phyloP scores from a whole-genome alignment of 2,329 filamentous ascomycete species.

The Alternaria hordeiaustralica region DNA sequence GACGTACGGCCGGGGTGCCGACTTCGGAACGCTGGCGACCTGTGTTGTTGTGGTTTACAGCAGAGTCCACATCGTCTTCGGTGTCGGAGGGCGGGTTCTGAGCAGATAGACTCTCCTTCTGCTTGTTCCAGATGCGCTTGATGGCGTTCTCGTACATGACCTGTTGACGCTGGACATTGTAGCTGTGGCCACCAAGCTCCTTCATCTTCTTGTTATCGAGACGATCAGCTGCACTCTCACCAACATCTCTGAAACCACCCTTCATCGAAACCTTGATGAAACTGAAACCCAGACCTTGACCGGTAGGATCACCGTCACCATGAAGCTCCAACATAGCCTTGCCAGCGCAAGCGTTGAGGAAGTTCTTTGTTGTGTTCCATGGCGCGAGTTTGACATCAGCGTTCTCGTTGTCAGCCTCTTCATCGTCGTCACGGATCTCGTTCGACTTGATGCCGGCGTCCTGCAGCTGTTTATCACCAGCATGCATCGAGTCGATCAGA shows the following conservation, averaged over 20 bases:
- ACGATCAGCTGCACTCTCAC: slow-evolving; percentile 86
- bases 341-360: slow-evolving; percentile 88
- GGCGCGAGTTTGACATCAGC: slow-evolving; percentile 89
- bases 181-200: slow-evolving; percentile 84
- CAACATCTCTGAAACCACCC: slow-evolving; percentile 89
- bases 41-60: slow-evolving; percentile 52
- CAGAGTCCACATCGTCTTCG: slow-evolving; percentile 67
- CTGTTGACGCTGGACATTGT: slow-evolving; percentile 96
- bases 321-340: slow-evolving; percentile 98
- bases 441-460: slow-evolving; percentile 84
- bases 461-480: slow-evolving; percentile 86
- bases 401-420: slow-evolving; percentile 71
- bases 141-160: slow-evolving; percentile 91
- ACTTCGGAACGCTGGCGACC: slow-evolving; percentile 65
- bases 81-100: slow-evolving; percentile 75
- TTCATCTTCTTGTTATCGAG: slow-evolving; percentile 77
- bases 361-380: slow-evolving; percentile 97
- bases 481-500: slow-evolving; percentile 93
- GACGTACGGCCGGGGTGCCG: slow-evolving; percentile 62
- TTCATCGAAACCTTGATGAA: slow-evolving; percentile 99
- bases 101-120: slow-evolving; percentile 79
- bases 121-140: slow-evolving; percentile 87
- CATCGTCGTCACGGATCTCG: slow-evolving; percentile 68
- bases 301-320: slow-evolving; percentile 92
- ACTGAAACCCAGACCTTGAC: slow-evolving; percentile 90